phyloP scores from a whole-genome alignment of 108 stramenopile species.

The Discostella stelligeroides region DNA sequence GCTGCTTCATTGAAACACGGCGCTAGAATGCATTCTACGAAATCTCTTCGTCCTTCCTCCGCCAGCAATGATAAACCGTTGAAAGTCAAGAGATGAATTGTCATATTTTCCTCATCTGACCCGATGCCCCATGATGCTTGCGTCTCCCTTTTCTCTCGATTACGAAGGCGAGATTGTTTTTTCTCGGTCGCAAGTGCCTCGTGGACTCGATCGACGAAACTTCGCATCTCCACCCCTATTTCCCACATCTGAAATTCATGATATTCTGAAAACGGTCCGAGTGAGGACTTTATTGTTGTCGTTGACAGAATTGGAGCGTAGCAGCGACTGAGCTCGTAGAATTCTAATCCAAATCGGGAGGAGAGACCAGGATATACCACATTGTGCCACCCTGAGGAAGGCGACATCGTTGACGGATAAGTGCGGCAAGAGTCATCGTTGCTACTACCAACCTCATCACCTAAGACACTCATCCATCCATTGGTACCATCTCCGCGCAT shows the following conservation, averaged over 20 bases:
- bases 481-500: slow-evolving; percentile 83
- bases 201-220: slow-evolving; percentile 27
- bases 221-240: slow-evolving; percentile 42
- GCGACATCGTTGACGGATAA: slow-evolving; percentile 11
- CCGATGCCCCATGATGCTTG: not conserved
- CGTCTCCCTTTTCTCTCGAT: slow-evolving; percentile 18
- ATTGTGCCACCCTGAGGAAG: slow-evolving; percentile 57
- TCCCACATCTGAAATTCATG: slow-evolving; percentile 37
- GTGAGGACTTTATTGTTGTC: too few species aligned
- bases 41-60: slow-evolving; percentile 26
- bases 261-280: slow-evolving; percentile 7
- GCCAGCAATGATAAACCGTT: slow-evolving; percentile 23
- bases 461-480: slow-evolving; percentile 69
- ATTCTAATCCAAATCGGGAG: slow-evolving; percentile 61
- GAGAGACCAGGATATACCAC: slow-evolving; percentile 68
- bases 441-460: slow-evolving; percentile 19
- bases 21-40: slow-evolving; percentile 16
- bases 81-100: not conserved
- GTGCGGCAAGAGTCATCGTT: not conserved
- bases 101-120: not conserved
- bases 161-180: slow-evolving; percentile 16
- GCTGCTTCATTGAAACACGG: slow-evolving; percentile 9
- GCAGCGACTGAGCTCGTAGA: slow-evolving; percentile 37
- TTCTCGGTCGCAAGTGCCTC: slow-evolving; percentile 36
- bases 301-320: not conserved